phyloP scores from a whole-genome alignment of 1,284 basidiomycete species.

The Ustilago curta region DNA sequence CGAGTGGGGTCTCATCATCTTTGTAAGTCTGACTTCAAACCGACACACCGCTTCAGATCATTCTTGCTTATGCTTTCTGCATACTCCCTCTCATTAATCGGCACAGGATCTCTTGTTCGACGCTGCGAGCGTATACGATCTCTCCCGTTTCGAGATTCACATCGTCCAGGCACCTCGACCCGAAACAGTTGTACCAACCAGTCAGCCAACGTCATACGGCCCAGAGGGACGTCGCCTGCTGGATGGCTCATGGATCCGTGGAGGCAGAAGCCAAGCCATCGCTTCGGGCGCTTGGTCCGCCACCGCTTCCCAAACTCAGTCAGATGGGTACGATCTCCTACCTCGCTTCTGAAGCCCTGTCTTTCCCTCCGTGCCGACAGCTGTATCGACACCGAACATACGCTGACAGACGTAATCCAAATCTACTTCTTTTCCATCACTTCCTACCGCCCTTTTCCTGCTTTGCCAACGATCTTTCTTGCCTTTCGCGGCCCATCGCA shows the following conservation, averaged over 20 bases:
- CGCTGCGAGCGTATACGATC: constrained; percentile 57
- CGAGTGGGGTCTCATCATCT: constrained; percentile 66
- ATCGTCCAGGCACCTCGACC: constrained; percentile 46
- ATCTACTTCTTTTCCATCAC: neutral
- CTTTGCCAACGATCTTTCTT: neutral
- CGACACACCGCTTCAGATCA: neutral
- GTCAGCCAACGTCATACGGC: constrained; percentile 1
- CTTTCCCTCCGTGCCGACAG: neutral
- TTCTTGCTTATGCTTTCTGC: neutral
- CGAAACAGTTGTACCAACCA: neutral
- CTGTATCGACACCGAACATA: neutral
- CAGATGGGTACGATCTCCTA: constrained; percentile 50
- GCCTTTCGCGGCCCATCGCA: neutral
- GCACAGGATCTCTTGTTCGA: constrained; percentile 64
- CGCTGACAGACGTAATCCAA: constrained; percentile 5
- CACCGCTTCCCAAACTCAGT: constrained; percentile 4
- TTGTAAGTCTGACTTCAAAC: constrained; percentile 40
- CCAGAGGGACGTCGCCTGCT: constrained; percentile 23
- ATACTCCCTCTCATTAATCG: neutral
- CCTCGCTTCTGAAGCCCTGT: constrained; percentile 15
- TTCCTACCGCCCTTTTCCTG: no score
- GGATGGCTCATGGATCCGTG: constrained; percentile 52
- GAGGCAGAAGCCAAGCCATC: constrained; percentile 52
- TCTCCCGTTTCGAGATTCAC: constrained; percentile 57
- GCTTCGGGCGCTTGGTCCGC: constrained; percentile 58